These are phyloP conservation scores for Panicum virgatum DNA, from an alignment of 202 grass and related monocot species.

Conservation along the genomic window DNA sequence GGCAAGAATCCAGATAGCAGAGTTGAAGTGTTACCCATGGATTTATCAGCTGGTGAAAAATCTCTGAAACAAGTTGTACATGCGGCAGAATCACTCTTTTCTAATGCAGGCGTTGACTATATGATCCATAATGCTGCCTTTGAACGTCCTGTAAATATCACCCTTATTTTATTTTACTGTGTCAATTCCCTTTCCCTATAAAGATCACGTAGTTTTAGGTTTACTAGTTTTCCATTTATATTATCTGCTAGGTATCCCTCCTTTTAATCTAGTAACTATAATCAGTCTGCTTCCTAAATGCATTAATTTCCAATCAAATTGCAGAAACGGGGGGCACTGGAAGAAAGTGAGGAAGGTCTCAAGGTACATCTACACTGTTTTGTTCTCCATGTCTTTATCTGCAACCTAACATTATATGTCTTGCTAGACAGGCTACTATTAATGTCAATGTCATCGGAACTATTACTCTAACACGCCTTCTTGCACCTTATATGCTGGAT, in stretches of 20 bases:
- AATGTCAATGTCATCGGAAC: constrained; percentile 82
- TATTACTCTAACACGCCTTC: constrained; percentile 78
- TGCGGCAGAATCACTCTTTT: constrained; percentile 87
- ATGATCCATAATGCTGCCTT: constrained; percentile 98
- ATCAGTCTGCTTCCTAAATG: constrained; percentile 20
- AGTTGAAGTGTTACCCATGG: constrained; percentile 90
- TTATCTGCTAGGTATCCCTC: neutral
- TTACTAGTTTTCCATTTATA: neutral
- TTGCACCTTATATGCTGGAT: constrained; percentile 85
- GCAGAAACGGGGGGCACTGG: constrained; percentile 75
- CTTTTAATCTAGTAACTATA: neutral
- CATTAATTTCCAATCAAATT: constrained; percentile 41
- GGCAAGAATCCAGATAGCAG: constrained; percentile 62
- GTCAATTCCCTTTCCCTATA: neutral
- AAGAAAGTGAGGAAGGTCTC: constrained; percentile 79
- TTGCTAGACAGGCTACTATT: constrained; percentile 64
- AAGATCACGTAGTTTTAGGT: constrained; percentile 7
- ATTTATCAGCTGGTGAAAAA: constrained; percentile 85
- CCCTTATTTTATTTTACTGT: constrained; percentile 6
- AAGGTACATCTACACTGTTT: constrained; percentile 55
- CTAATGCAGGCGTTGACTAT: constrained; percentile 79
- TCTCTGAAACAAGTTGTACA: constrained; percentile 64
- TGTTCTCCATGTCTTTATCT: constrained; percentile 9
- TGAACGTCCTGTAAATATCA: constrained; percentile 74
- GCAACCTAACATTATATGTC: constrained; percentile 30